phyloP scores from a whole-genome alignment of 129 eudicot species.

The Calendula officinalis region DNA sequence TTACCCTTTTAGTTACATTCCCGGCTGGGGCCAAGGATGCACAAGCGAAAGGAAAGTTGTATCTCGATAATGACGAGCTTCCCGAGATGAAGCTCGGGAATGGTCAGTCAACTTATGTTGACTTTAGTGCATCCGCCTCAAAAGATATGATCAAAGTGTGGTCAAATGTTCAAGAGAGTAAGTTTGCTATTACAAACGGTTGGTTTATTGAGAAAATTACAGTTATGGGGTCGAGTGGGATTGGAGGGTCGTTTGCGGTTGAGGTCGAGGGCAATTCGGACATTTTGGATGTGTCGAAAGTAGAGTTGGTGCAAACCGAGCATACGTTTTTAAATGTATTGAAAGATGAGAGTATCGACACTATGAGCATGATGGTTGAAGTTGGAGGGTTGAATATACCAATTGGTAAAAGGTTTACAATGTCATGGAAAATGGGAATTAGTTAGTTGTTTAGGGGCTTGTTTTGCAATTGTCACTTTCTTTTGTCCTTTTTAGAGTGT shows the following conservation, averaged over 20 bases:
- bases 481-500: constrained; percentile 12
- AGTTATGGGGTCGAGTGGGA: constrained; percentile 63
- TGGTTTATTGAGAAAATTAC: constrained; percentile 68
- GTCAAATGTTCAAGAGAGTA: constrained; percentile 78
- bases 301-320: constrained; percentile 42
- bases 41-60: constrained; percentile 67
- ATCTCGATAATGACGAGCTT: constrained; percentile 85
- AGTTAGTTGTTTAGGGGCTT: constrained; percentile 33
- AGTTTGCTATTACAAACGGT: constrained; percentile 68
- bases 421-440: constrained; percentile 86
- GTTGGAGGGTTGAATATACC: constrained; percentile 72
- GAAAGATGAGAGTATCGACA: constrained; percentile 24
- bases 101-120: constrained; percentile 66
- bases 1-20: constrained; percentile 69
- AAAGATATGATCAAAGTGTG: constrained; percentile 57
- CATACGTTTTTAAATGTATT: constrained; percentile 36
- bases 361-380: constrained; percentile 72
- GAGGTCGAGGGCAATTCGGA: constrained; percentile 59
- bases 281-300: constrained; percentile 41
- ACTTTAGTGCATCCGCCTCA: constrained; percentile 55
- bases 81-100: constrained; percentile 88
- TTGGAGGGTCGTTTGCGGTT: constrained; percentile 37
- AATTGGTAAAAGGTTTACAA: constrained; percentile 67
- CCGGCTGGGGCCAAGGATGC: constrained; percentile 62
- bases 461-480: constrained; percentile 12